A percentile compares a stretch with the other conserved stretches of the same genome.
These are phyloP conservation scores for Plasmopara muralis DNA, from an alignment of 352 stramenopile genomes.

Conservation along the genomic window DNA sequence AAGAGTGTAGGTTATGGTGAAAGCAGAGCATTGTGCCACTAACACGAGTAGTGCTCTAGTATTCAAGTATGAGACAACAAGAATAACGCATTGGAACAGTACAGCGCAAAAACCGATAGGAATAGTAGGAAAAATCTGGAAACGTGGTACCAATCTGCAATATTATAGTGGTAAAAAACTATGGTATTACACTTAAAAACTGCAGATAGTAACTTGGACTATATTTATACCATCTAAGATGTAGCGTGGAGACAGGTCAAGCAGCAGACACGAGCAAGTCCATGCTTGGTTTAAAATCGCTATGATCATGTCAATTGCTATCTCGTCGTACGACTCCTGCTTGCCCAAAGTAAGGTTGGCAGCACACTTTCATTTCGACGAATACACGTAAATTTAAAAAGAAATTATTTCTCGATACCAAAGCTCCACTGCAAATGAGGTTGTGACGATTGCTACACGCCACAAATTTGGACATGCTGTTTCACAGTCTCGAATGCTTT, in stretches of 20 bases:
- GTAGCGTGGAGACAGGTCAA: constrained; percentile 87
- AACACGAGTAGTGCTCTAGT: too few relatives aligned
- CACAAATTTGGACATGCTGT: not conserved
- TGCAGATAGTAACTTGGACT: not conserved
- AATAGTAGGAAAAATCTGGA: too few relatives aligned
- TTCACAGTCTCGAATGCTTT: not conserved
- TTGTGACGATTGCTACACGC: not conserved
- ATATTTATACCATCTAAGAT: constrained; percentile 15
- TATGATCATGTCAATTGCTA: constrained; percentile 59
- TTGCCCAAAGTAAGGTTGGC: constrained; percentile 73
- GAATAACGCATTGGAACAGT: too few relatives aligned
- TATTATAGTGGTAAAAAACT: too few relatives aligned
- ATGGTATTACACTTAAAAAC: too few relatives aligned
- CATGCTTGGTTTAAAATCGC: constrained; percentile 82
- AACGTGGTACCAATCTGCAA: too few relatives aligned
- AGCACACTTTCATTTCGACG: constrained; percentile 57
- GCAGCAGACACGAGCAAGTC: constrained; percentile 51
- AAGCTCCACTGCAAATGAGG: too few relatives aligned
- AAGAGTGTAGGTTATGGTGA: too few relatives aligned
- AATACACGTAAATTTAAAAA: not conserved
- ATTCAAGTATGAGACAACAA: too few relatives aligned
- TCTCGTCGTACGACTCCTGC: constrained; percentile 77
- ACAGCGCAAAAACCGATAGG: too few relatives aligned
- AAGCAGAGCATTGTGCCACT: too few relatives aligned
- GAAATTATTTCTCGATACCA: constrained; percentile 1